Evolutionary conservation across 257 asterid genomes (phyloP), one percentile per base, ranked within the genome.

Genomic region (Primulina tabacum): DNA sequence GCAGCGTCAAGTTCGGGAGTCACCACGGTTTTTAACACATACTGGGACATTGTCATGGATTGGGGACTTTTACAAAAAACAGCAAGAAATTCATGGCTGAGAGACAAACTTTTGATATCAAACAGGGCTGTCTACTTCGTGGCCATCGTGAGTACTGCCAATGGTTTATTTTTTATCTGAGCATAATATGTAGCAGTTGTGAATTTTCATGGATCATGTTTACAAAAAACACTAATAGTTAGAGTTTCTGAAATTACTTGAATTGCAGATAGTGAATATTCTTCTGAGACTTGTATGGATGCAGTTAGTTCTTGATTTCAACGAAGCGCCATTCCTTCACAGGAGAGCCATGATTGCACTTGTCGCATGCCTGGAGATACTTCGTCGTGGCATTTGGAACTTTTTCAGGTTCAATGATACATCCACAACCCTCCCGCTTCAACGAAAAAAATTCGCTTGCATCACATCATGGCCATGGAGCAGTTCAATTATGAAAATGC

Each of bases 321-420:
- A 78, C 6, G 77, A 84, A 2, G 30, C 76, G 0, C 75, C 79
- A 8, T 83, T 81, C 72, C 83, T 92, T 57, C 98, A 89, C 30
- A 32, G 12, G 73, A 82, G 30, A 53, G 95, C 87, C 58, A 70
- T 83, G 73, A 5, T 76, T 70, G 92, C 95, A 1, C 5, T 89
- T 5, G 79, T 89, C n/a, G 97, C 95, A 38, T 80, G 85, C 82
- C 65, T 92, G 71, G 98, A 92, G 81, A 92, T 90, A 29, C 70
- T 90, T 34, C 92, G 98, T 8, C 92, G 98, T 5, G 89, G 97
- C 62, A 84, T 89, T 20, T 92, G 98, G 97, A 92, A 92, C 73
- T 92, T 90, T 77, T 92, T 90, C 88, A 92, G 97, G 98, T 90
- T 33, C 8, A 68, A 58, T 69, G 6, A 52, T 21, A 20, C 64